phyloP scores from a whole-genome alignment of 345 rosid species.

The Eucalyptus fibrosa region DNA sequence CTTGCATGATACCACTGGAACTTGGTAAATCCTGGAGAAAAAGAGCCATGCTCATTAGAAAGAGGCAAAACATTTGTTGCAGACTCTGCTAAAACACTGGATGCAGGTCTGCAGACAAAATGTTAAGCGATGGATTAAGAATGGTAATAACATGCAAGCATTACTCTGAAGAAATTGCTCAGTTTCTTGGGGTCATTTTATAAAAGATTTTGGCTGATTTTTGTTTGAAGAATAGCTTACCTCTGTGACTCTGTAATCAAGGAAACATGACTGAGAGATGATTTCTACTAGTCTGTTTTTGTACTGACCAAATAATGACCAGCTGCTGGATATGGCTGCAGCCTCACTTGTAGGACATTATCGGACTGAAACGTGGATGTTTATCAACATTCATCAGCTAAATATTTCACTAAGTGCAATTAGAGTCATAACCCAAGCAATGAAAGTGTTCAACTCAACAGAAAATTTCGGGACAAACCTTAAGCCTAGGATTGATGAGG shows the following conservation, averaged over 20 bases:
- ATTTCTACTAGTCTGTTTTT: background rate
- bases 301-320: background rate
- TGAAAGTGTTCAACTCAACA: background rate
- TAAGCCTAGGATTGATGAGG: slow-evolving; percentile 77
- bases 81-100: background rate
- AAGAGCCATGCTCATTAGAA: background rate
- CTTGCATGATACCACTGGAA: slow-evolving; percentile 93
- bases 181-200: background rate
- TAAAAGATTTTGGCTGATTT: background rate
- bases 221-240: background rate
- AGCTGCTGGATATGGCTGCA: background rate
- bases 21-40: slow-evolving; percentile 65
- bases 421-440: background rate
- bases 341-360: background rate
- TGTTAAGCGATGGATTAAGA: background rate
- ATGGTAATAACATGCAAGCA: background rate
- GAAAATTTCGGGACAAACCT: slow-evolving; percentile 20
- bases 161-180: background rate
- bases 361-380: background rate
- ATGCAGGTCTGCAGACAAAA: background rate
- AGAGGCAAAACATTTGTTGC: background rate
- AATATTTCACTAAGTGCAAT: background rate
- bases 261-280: background rate
- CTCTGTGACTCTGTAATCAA: background rate
- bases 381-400: background rate